These are phyloP conservation scores for Pecoramyces ruminantium DNA, from an alignment of 192 early-diverging fungal genomes.

Conservation along the genomic window DNA sequence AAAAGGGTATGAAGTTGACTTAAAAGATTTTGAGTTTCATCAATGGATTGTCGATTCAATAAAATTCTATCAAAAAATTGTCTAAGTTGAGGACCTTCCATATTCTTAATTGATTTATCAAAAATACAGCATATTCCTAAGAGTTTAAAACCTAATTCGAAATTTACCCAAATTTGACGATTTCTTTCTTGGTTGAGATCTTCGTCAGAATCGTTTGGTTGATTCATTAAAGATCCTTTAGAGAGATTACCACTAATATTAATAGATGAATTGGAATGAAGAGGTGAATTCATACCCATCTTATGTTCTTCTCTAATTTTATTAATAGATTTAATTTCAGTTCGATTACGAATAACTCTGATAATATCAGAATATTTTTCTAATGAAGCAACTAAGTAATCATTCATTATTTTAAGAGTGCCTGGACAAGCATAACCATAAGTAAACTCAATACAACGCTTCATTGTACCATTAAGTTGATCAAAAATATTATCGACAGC, in stretches of 20 bases:
- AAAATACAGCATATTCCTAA: constrained; percentile 26
- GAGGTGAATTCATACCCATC: background rate
- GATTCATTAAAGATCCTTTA: background rate
- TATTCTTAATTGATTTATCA: constrained; percentile 16
- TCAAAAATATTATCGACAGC: constrained; percentile 13
- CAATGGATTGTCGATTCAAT: background rate
- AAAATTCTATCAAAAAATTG: background rate
- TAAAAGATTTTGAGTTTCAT: background rate
- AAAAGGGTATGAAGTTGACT: background rate
- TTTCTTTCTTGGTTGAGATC: constrained; percentile 14
- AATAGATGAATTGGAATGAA: background rate
- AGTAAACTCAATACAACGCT: constrained; percentile 36
- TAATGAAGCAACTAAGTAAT: constrained; percentile 23
- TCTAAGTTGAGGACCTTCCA: constrained; percentile 10
- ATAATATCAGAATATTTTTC: constrained; percentile 17
- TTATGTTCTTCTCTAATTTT: constrained; percentile 13
- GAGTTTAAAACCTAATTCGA: constrained; percentile 46
- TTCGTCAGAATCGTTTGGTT: background rate
- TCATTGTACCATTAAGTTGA: constrained; percentile 19
- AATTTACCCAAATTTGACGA: constrained; percentile 35
- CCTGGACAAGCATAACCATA: constrained; percentile 38
- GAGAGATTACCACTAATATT: background rate
- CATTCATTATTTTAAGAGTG: constrained; percentile 27
- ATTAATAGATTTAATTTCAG: constrained; percentile 14
- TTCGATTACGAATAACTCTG: background rate